Conservation (phyloP, 2,329 filamentous ascomycete species). For the Dactylonectria estremocensis region DNA sequence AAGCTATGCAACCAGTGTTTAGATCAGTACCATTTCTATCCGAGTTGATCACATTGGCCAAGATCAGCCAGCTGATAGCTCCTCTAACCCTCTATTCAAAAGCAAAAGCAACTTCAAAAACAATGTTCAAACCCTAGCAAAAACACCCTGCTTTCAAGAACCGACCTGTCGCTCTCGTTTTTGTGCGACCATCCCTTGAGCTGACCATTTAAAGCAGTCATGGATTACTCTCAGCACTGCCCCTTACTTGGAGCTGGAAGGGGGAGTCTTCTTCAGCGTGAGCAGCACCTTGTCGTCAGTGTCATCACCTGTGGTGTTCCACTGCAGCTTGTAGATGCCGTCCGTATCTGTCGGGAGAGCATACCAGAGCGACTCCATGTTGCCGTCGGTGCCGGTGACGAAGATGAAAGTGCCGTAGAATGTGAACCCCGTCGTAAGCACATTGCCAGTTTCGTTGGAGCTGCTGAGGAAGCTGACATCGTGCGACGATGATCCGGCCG, state of each 20-base stretch:
- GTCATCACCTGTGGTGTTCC: conserved; percentile 25
- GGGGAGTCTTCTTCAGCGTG: conserved; percentile 28
- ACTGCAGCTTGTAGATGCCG: conserved; percentile 25
- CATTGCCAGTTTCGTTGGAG: not conserved
- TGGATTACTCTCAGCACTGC: not conserved
- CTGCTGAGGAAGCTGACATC: conserved; percentile 21
- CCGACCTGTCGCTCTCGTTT: too few relatives aligned
- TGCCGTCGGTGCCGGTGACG: conserved; percentile 16
- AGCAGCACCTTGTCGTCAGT: conserved; percentile 16
- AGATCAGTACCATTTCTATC: not conserved
- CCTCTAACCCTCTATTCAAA: not conserved
- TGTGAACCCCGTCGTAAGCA: conserved; percentile 16
- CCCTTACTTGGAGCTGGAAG: conserved; percentile 16
- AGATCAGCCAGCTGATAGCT: not conserved
- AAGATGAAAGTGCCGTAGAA: conserved; percentile 29
- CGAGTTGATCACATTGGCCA: not conserved
- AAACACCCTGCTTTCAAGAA: too few relatives aligned
- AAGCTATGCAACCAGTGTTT: too few relatives aligned
- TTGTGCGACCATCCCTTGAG: too few relatives aligned
- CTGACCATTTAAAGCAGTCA: not conserved
- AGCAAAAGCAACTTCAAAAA: not conserved
- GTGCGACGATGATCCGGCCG: conserved; percentile 23
- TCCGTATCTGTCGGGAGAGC: conserved; percentile 12
- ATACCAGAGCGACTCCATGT: conserved; percentile 28
- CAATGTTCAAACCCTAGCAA: too few relatives aligned